Conservation (phyloP, 2,329 filamentous ascomycete species). For the Pyrenophora teres region DNA sequence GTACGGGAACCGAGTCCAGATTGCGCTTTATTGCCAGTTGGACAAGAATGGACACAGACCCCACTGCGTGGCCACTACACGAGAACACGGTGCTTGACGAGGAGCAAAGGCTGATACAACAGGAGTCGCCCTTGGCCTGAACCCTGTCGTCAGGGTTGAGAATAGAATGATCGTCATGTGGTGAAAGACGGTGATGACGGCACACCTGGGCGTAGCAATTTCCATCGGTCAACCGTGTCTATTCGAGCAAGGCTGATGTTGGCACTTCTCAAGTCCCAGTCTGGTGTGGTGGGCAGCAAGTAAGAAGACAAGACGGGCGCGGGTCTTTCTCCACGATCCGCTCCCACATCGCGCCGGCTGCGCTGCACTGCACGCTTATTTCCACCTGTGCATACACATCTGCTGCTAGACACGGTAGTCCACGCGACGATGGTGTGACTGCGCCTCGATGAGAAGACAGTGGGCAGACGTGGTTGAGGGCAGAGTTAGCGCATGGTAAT, state of each 20-base stretch:
- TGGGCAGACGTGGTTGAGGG: constrained; percentile 2
- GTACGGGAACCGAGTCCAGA: constrained; percentile 39
- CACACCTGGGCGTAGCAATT: constrained; percentile 9
- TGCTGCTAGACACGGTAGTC: constrained; percentile 32
- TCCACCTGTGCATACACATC: constrained; percentile 41
- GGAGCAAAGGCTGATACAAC: constrained; percentile 26
- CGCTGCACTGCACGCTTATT: constrained; percentile 50
- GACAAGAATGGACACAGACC: constrained; percentile 40
- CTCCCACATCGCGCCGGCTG: constrained; percentile 48
- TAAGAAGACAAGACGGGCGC: constrained; percentile 40
- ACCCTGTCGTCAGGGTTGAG: constrained; percentile 15
- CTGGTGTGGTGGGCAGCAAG: constrained; percentile 42
- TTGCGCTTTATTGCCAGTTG: constrained; percentile 36
- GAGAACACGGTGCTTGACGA: constrained; percentile 31
- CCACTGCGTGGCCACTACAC: constrained; percentile 34
- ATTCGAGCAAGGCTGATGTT: constrained; percentile 6
- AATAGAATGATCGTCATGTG: constrained; percentile 19
- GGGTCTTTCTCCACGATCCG: constrained; percentile 44
- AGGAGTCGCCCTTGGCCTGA: constrained; percentile 14
- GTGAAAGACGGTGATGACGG: background rate
- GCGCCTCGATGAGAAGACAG: constrained; percentile 17
- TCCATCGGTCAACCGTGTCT: constrained; percentile 13
- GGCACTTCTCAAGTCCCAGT: constrained; percentile 4
- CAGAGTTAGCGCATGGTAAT: constrained; percentile 29
- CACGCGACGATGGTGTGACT: constrained; percentile 45